Conservation (phyloP, 805 yeast genomes). For the Candida mattraensis region DNA sequence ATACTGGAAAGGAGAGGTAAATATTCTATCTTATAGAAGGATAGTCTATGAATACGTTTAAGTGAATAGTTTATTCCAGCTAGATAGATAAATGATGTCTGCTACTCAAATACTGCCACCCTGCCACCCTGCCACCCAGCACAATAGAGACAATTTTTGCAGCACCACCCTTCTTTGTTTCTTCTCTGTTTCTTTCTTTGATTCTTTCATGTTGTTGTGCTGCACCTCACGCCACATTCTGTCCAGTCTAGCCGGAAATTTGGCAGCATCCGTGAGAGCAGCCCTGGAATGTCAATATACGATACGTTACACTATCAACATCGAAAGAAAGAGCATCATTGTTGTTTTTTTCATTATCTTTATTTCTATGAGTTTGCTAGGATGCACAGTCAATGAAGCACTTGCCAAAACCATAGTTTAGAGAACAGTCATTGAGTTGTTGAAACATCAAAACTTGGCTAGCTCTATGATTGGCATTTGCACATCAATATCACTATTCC, state of each 20-base stretch:
- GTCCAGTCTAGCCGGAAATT: slow-evolving; percentile 19
- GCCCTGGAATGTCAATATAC: slow-evolving; percentile 73
- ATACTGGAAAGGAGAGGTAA: no score
- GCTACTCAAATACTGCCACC: no score
- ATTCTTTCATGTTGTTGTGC: no score
- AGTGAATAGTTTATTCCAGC: no score
- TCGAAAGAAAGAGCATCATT: slow-evolving; percentile 76
- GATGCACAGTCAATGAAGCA: slow-evolving; percentile 40
- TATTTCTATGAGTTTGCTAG: slow-evolving; percentile 52
- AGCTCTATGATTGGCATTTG: slow-evolving; percentile 53
- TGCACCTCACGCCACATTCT: slow-evolving; percentile 8
- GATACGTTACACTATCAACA: slow-evolving; percentile 62
- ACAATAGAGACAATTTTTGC: no score
- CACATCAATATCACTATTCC: slow-evolving; percentile 57
- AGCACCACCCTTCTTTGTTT: no score
- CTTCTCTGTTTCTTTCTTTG: no score
- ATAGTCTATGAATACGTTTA: no score
- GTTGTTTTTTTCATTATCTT: slow-evolving; percentile 60
- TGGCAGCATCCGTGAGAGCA: slow-evolving; percentile 43
- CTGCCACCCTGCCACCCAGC: no score
- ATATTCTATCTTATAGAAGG: no score
- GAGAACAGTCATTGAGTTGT: slow-evolving; percentile 42
- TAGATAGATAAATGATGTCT: no score
- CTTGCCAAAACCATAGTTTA: slow-evolving; percentile 32
- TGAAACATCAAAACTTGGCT: slow-evolving; percentile 43